Evolutionary conservation across 768 basidiomycete genomes (phyloP).

Genomic region (Chiua virens): DNA sequence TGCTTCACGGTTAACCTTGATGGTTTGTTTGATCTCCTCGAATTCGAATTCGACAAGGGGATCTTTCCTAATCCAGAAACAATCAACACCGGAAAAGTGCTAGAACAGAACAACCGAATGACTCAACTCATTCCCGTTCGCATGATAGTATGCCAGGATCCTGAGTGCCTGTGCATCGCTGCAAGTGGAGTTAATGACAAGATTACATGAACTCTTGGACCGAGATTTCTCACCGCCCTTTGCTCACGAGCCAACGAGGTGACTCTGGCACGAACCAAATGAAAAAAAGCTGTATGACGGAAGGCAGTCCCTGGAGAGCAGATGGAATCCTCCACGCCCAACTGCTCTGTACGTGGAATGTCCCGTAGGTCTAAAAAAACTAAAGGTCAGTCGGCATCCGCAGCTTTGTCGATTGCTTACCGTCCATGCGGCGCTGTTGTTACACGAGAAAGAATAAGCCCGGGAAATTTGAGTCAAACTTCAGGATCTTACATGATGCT

Average conservation of each 20-base stretch:
- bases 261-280: conserved; percentile 37
- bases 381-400: too few species aligned
- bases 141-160: conserved; percentile 42
- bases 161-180: conserved; percentile 35
- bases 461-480: too few species aligned
- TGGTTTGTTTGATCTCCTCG: conserved; percentile 62
- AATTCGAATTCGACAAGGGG: conserved; percentile 60
- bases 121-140: conserved; percentile 38
- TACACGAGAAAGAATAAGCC: too few species aligned
- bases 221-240: conserved; percentile 26
- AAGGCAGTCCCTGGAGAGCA: conserved; percentile 12
- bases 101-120: conserved; percentile 33
- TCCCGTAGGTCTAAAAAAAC: conserved; percentile 14
- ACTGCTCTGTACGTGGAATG: conserved; percentile 10
- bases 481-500: conserved; percentile 31
- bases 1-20: conserved; percentile 44
- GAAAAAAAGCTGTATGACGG: conserved; percentile 12
- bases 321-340: conserved; percentile 21
- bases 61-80: too few species aligned
- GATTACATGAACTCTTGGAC: not conserved
- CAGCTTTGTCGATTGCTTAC: not conserved
- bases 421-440: conserved; percentile 63
- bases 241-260: conserved; percentile 39
- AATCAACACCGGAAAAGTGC: too few species aligned
- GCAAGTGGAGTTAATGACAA: too few species aligned